Conservation (phyloP, 2,329 filamentous ascomycete genomes). For the Aspergillus novoparasiticus region DNA sequence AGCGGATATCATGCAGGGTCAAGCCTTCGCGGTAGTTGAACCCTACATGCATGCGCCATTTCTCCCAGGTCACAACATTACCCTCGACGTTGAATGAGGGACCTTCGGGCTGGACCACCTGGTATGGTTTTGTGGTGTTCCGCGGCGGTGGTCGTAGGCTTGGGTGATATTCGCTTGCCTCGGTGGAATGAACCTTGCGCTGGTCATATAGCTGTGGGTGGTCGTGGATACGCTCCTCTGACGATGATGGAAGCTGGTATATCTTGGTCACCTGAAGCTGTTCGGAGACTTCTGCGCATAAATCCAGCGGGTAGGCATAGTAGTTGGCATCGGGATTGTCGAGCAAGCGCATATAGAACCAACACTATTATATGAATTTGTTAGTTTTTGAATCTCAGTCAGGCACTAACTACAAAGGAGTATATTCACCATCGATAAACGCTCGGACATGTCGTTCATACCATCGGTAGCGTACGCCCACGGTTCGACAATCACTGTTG, state of each 20-base stretch:
- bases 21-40: slow-evolving; percentile 51
- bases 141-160: slow-evolving; percentile 31
- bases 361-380: slow-evolving; percentile 20
- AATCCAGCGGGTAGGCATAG: slow-evolving; percentile 60
- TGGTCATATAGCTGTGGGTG: slow-evolving; percentile 38
- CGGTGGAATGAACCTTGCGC: slow-evolving; percentile 15
- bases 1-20: slow-evolving; percentile 45
- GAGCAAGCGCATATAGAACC: slow-evolving; percentile 45
- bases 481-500: slow-evolving; percentile 54
- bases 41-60: slow-evolving; percentile 46
- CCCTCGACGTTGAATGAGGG: slow-evolving; percentile 36
- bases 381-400: neutral
- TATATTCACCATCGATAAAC: slow-evolving; percentile 52
- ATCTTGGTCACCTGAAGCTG: slow-evolving; percentile 54
- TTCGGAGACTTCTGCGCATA: slow-evolving; percentile 56
- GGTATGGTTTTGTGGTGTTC: slow-evolving; percentile 40
- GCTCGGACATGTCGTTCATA: slow-evolving; percentile 50
- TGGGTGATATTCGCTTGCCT: slow-evolving; percentile 39
- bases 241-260: slow-evolving; percentile 50
- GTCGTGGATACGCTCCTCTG: slow-evolving; percentile 43
- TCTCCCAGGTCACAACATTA: slow-evolving; percentile 43
- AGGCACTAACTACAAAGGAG: too few relatives aligned
- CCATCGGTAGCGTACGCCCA: slow-evolving; percentile 59
- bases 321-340: slow-evolving; percentile 55
- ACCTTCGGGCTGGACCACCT: slow-evolving; percentile 40